Base-by-base conservation (phyloP, 2,329 filamentous ascomycete species). In the Venturia asperata region DNA sequence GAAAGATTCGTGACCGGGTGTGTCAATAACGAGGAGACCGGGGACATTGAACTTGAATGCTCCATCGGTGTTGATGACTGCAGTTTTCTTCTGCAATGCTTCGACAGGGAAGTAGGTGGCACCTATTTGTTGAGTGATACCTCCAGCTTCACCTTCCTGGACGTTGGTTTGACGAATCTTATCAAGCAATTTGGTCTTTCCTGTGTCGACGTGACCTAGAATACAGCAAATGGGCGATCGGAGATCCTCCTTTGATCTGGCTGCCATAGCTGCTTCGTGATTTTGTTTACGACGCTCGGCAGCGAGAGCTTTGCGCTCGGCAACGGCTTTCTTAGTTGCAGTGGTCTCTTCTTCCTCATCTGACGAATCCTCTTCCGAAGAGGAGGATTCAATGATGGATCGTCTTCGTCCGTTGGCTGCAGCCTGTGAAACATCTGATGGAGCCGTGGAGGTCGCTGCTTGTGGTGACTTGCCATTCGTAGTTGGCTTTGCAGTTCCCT, bases 211-310 rank as follows among this genome's bases (percentile, higher is more conserved):
- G 85, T 99, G 94, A 73, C 94, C 94, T 69, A 99, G 86, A 84
- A 99, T 99, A 88, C 93, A 97, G 83, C 94, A 97, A 78, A 99
- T 99, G 64, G 94, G 94, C 49, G 94, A 97, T 66, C 94, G 91
- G 65, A 99, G 85, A 77, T 99, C 88, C 75, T 99, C 92, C 78
- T 90, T 92, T 27, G 93, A 97, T 67, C 92, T 86, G 61, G 93
- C 92, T 56, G 91, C 92, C 74, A 97, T 78, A 21, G 94, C 94
- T 68, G 92, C 93, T 77, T 97, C 91, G 75, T 96, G 91, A 66
- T 92, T 89, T 78, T 91, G 91, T 78, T 92, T 90, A 72, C 93
- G 86, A 73, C 93, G 86, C 71, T 94, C 91, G 19, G 91, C 90
- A 56, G 92, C 92, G 73, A 96, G 92, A 70, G 87, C 89, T 80